Evolutionary conservation across 1,284 basidiomycete species (phyloP).

Genomic region (Microbotryum lychnidis-dioicae): DNA sequence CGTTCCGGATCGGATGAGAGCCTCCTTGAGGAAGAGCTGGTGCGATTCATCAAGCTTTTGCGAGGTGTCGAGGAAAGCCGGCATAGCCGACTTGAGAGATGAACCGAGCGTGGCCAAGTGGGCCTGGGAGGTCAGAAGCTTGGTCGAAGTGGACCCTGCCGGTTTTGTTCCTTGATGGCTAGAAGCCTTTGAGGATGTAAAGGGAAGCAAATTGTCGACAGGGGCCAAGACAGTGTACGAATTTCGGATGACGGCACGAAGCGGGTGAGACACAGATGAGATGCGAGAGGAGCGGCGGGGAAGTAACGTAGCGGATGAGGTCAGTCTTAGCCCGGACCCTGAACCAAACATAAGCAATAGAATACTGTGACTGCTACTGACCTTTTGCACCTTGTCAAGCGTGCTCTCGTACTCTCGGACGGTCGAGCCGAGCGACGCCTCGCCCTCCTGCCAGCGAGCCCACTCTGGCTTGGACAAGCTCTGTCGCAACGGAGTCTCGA

Average conservation of each 20-base stretch:
- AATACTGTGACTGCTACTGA: neutral
- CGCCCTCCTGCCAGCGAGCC: slow-evolving; percentile 9
- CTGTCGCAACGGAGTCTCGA: slow-evolving; percentile 9
- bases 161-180: slow-evolving; percentile 10
- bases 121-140: slow-evolving; percentile 26
- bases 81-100: slow-evolving; percentile 30
- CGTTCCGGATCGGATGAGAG: slow-evolving; percentile 35
- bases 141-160: slow-evolving; percentile 11
- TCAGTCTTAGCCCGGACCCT: too few species aligned
- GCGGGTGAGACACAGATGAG: neutral
- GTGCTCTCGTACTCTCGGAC: slow-evolving; percentile 20
- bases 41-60: slow-evolving; percentile 37
- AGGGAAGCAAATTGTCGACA: too few species aligned
- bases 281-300: neutral
- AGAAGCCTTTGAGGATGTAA: slow-evolving; percentile 7
- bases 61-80: slow-evolving; percentile 34
- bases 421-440: neutral
- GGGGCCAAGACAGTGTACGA: too few species aligned
- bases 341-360: too few species aligned
- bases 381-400: slow-evolving; percentile 27
- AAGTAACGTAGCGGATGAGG: neutral
- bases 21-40: slow-evolving; percentile 36
- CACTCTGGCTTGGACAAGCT: slow-evolving; percentile 15
- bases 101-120: slow-evolving; percentile 22
- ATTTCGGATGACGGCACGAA: too few species aligned